Percentiles rank a stretch among this genome's conserved stretches.
phyloP scores from a whole-genome alignment of 371 early-diverging fungal species.

The Chytridiales sp. region DNA sequence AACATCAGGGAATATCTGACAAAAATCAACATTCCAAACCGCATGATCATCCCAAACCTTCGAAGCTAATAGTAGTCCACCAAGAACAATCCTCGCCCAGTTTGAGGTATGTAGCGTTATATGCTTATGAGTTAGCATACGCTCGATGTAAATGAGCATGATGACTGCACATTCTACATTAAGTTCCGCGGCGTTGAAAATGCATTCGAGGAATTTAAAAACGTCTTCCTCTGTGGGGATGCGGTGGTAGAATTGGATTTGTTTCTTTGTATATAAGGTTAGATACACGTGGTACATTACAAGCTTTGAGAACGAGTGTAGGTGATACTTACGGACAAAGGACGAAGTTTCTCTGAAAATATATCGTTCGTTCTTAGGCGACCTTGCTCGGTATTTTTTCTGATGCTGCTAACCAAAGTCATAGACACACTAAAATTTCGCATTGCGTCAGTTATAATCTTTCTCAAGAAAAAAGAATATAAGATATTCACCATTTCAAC shows the following conservation, averaged over 20 bases:
- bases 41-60: conserved; percentile 91
- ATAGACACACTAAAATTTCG: conserved; percentile 24
- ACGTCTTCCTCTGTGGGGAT: conserved; percentile 43
- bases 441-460: conserved; percentile 6
- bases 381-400: conserved; percentile 19
- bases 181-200: conserved; percentile 57
- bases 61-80: conserved; percentile 66
- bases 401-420: conserved; percentile 30
- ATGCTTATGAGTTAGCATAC: conserved; percentile 63
- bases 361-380: conserved; percentile 37
- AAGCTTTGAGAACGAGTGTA: not conserved
- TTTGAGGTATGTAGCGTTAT: conserved; percentile 64
- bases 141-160: conserved; percentile 68
- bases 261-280: conserved; percentile 28
- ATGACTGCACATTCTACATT: conserved; percentile 72
- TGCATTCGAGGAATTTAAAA: conserved; percentile 47
- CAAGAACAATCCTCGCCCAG: conserved; percentile 73
- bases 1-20: conserved; percentile 73
- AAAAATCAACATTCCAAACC: conserved; percentile 81
- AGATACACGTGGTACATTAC: not conserved
- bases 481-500: conserved; percentile 35
- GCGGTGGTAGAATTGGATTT: conserved; percentile 43
- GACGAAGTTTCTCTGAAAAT: conserved; percentile 42
- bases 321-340: conserved; percentile 39
- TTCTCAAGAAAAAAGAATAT: not conserved